Base-by-base conservation (phyloP, 2,329 filamentous ascomycete genomes). In the Sarocladium kiliense region DNA sequence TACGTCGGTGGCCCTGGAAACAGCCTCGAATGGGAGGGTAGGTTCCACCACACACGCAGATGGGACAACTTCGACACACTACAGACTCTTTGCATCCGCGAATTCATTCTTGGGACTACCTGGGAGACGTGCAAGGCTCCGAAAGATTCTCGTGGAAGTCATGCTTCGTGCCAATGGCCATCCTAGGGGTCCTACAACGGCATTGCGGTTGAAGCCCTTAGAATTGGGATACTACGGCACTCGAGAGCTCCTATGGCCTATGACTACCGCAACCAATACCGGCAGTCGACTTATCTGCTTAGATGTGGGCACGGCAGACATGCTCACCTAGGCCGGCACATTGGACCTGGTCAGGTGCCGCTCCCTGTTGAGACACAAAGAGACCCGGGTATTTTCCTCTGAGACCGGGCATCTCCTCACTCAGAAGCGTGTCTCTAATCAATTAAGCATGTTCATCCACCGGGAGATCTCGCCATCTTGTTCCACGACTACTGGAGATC, bases 21-120 rank as follows among this genome's bases (percentile, higher is more conserved):
- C 41, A 18, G 21, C 7, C 18, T 25, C n/a, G 18, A 16, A 44
- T 7, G n/a, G 18, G 41, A 44, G 41, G 41, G 41, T 10, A 23
- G 41, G 41, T 44, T 44, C 41, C 41, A 44, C 41, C 41, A 44
- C 41, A 44, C 41, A 25, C 16, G 21, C 18, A 44, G 41, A 44
- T 44, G 41, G n/a, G 37, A 41, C n/a, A 41, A 41, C 18, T 41
- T 6, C 9, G 37, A n/a, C n/a, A n/a, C n/a, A n/a, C n/a, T n/a
- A n/a, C n/a, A n/a, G n/a, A n/a, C n/a, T n/a, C n/a, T n/a, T n/a
- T n/a, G n/a, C n/a, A n/a, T n/a, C n/a, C n/a, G n/a, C n/a, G n/a
- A n/a, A n/a, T n/a, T n/a, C n/a, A n/a, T n/a, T n/a, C n/a, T n/a
- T n/a, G n/a, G n/a, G n/a, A n/a, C n/a, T n/a, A n/a, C n/a, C n/a